phyloP scores from a whole-genome alignment of 805 yeast species.

The Yarrowia bubula region DNA sequence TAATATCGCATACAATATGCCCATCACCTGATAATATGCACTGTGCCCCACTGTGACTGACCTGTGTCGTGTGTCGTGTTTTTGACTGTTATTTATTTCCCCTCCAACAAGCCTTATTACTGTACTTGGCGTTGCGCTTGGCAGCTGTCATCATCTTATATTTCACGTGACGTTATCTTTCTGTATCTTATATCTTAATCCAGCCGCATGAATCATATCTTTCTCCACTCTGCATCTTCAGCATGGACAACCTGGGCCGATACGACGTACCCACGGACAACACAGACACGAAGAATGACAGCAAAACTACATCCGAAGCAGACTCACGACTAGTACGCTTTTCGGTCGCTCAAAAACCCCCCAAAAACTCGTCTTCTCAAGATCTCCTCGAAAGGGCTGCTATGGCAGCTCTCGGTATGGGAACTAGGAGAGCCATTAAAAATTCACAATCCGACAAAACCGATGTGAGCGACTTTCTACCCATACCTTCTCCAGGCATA shows the following conservation, averaged over 20 bases:
- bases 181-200: background rate
- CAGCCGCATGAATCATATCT: slow-evolving; percentile 11
- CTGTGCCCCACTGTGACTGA: background rate
- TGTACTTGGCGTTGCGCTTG: too few species aligned
- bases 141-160: too few species aligned
- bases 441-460: background rate
- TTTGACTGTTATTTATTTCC: too few species aligned
- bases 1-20: too few species aligned
- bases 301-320: background rate
- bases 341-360: background rate
- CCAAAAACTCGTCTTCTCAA: background rate
- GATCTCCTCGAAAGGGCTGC: slow-evolving; percentile 5
- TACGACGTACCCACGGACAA: background rate
- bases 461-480: background rate
- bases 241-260: slow-evolving; percentile 11
- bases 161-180: slow-evolving; percentile 6
- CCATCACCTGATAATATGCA: background rate
- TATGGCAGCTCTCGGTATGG: background rate
- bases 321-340: background rate
- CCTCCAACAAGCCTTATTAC: too few species aligned
- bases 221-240: background rate
- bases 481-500: background rate
- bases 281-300: background rate
- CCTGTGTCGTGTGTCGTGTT: too few species aligned
- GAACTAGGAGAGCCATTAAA: background rate